These are phyloP conservation scores for Mucor mucedo DNA, from an alignment of 371 early-diverging fungal species.

Conservation along the genomic window DNA sequence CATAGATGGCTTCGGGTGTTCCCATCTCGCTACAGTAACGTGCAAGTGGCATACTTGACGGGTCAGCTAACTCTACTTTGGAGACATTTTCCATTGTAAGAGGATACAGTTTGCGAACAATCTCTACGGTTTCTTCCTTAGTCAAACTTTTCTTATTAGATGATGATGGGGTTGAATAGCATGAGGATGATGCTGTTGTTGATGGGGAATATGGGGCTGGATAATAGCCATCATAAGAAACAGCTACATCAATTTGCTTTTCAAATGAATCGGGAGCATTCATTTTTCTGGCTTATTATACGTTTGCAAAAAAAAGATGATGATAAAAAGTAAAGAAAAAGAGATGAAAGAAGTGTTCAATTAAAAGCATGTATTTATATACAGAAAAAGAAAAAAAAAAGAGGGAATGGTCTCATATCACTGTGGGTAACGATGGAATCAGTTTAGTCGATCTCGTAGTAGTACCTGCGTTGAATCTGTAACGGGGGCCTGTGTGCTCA, in stretches of 20 bases:
- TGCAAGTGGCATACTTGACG: constrained; percentile 23
- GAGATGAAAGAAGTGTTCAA: not conserved
- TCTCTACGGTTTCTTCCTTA: not conserved
- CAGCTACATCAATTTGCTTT: constrained; percentile 6
- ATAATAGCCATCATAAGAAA: not conserved
- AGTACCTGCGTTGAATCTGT: constrained; percentile 8
- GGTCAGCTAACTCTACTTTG: constrained; percentile 21
- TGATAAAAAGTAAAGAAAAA: not conserved
- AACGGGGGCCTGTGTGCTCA: constrained; percentile 23
- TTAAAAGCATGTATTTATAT: not conserved
- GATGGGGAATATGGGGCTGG: constrained; percentile 6
- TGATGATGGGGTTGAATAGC: constrained; percentile 7
- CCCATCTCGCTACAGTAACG: constrained; percentile 21
- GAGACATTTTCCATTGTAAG: constrained; percentile 29
- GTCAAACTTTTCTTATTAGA: not conserved
- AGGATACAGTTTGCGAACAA: constrained; percentile 1
- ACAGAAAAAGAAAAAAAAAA: constrained; percentile 2
- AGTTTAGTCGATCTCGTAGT: constrained; percentile 11
- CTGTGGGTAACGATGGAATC: constrained; percentile 7
- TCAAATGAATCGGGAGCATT: constrained; percentile 4
- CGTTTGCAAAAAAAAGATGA: not conserved
- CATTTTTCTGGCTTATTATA: not conserved
- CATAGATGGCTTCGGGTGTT: constrained; percentile 2
- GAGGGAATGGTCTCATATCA: constrained; percentile 4
- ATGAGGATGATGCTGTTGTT: constrained; percentile 3